Percentiles rank a stretch among this genome's conserved stretches.
Evolutionary conservation across 192 early-diverging fungal species (phyloP).

Genomic region (Coemansia asiatica): DNA sequence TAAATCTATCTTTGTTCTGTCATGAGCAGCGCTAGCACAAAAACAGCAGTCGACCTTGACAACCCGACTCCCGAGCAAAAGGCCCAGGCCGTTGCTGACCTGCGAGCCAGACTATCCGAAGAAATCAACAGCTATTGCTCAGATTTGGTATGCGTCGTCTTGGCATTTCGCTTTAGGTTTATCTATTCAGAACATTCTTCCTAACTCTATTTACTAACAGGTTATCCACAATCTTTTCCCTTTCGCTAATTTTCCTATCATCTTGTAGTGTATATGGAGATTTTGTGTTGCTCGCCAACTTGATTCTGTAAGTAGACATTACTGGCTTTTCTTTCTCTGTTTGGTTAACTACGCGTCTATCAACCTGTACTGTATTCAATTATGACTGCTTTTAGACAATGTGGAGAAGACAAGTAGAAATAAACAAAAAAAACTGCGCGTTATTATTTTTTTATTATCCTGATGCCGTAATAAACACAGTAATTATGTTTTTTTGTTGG

Average conservation of each 20-base stretch:
- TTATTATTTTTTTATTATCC: slow-evolving; percentile 1
- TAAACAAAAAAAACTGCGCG: not conserved
- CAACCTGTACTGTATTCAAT: too few species aligned
- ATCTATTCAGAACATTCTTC: not conserved
- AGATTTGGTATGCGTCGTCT: slow-evolving; percentile 32
- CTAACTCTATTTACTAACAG: too few species aligned
- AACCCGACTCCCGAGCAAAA: slow-evolving; percentile 43
- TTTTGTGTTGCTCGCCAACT: slow-evolving; percentile 64
- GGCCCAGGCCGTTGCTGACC: slow-evolving; percentile 27
- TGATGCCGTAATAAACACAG: not conserved
- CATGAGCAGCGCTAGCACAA: slow-evolving; percentile 8
- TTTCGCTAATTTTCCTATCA: slow-evolving; percentile 1
- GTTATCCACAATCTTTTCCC: too few species aligned
- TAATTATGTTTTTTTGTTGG: not conserved
- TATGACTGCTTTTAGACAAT: not conserved
- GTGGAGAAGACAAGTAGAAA: not conserved
- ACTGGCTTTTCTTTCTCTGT: too few species aligned
- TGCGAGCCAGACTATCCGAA: slow-evolving; percentile 31
- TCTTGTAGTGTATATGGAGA: slow-evolving; percentile 58
- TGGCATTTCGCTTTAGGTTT: not conserved
- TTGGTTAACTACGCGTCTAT: too few species aligned
- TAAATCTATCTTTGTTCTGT: not conserved
- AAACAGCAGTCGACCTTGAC: slow-evolving; percentile 36
- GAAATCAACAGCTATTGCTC: slow-evolving; percentile 47
- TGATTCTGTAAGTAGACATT: slow-evolving; percentile 67